Evolutionary conservation across 805 yeast genomes (phyloP), one percentile per base, ranked within the genome.

Genomic region (Kazachstania taianensis): DNA sequence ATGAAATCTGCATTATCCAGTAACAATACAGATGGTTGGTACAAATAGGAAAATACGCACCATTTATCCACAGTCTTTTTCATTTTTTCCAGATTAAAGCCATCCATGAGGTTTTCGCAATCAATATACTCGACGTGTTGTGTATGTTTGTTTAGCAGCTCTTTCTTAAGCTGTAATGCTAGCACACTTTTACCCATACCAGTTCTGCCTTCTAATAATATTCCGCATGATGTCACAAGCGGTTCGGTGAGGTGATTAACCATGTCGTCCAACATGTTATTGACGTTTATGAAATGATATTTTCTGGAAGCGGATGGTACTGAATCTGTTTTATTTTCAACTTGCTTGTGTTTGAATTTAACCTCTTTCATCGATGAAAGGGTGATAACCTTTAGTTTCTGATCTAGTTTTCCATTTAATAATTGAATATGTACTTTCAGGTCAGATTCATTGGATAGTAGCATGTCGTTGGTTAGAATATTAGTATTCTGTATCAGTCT

Each of bases 121-220:
- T 40, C 66, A 48, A 44, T 69, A 66, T 20, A 76, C 53, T 48
- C 65, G 53, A 46, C 67, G 69, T 9, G 78, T 71, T 37, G 31
- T 2, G 26, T 29, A 25, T 65, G 54, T 1, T 27, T 18, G 2
- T 8, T 5, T 7, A 24, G n/a, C 25, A 45, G 19, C 2, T 60
- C 51, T 1, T 53, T 35, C 7, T 50, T 40, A 5, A 81, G 49
- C 18, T 67, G 61, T 3, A 65, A 55, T 12, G 76, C 49, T 2
- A 80, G 41, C 2, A 74, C 57, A 0, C 92, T 63, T 53, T 89
- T 89, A 0, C 97, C 97, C 41, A 84, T 71, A 0, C 96, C 96
- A 1, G 82, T 63, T 16, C 76, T 59, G 0, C 96, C 97, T 45
- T 75, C 69, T 0, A 87, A 49, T 36, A 85, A 59, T 0, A 75